Percentiles rank a stretch among this genome's conserved stretches.
These are phyloP conservation scores for Hyphochytrium catenoides DNA, from an alignment of 352 stramenopile genomes.

Conservation along the genomic window DNA sequence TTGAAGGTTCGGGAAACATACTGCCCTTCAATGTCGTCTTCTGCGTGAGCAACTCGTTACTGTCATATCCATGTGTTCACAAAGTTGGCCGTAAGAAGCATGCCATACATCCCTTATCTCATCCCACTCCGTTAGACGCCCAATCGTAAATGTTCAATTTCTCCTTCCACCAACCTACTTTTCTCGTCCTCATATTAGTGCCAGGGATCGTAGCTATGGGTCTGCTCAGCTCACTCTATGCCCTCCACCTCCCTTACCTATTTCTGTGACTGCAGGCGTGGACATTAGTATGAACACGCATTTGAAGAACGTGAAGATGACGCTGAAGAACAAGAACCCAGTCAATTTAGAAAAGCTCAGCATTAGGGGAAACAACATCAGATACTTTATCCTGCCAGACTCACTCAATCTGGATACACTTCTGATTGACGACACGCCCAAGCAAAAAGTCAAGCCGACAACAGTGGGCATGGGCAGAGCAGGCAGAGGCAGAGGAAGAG, in stretches of 20 bases:
- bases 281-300: slow-evolving; percentile 99
- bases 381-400: slow-evolving; percentile 78
- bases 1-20: slow-evolving; percentile 39
- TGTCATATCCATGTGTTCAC: not conserved
- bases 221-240: not conserved
- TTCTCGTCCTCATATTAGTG: slow-evolving; percentile 1
- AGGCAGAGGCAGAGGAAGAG: slow-evolving; percentile 16
- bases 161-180: not conserved
- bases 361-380: slow-evolving; percentile 95
- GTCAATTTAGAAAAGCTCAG: slow-evolving; percentile 87
- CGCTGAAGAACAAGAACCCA: slow-evolving; percentile 90
- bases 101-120: not conserved
- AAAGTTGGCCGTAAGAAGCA: too few species aligned
- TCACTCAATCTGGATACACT: slow-evolving; percentile 96
- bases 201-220: not conserved
- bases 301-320: slow-evolving; percentile 95
- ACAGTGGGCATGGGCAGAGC: slow-evolving; percentile 19
- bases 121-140: not conserved
- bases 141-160: slow-evolving; percentile 2
- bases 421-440: slow-evolving; percentile 91
- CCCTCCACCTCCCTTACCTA: not conserved
- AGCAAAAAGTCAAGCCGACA: slow-evolving; percentile 67
- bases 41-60: not conserved
- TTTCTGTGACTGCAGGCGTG: slow-evolving; percentile 36
- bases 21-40: not conserved